Evolutionary conservation across 2,329 filamentous ascomycete genomes (phyloP), one percentile per base, ranked within the genome.

Genomic region (Orbilia oligospora): DNA sequence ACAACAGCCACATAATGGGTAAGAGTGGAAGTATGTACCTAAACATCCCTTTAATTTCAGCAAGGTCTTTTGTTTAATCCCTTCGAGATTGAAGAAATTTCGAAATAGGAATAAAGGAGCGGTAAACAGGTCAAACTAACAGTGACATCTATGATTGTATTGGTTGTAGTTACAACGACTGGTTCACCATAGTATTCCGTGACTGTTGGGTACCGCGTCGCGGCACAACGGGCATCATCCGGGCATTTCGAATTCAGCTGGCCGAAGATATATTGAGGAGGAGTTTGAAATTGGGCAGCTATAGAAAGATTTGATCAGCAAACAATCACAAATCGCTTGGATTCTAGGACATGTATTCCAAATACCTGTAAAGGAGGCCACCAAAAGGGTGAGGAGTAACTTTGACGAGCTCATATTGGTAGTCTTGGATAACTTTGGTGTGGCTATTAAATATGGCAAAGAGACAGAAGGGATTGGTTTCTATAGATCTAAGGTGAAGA

Each of bases 1-100:
- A 58, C 53, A 36, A 58, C 53, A 58, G 53, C 53, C 36, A 58
- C 53, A 58, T 58, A 58, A 58, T 58, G 53, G 27, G 53, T 58
- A 36, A 58, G 53, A 58, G 53, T 58, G 27, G 53, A 58, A 58
- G 53, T 58, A 36, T 58, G 53, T 58, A 33, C 14, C 53, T 58
- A 58, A 58, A 58, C 12, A 58, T 58, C 24, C 24, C 27, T n/a
- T 58, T n/a, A 58, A 33, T 58, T 58, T 58, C 53, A 58, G 53
- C 53, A 12, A 58, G 22, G 9, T 58, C 53, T 38, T 58, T 22
- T 49, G 14, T 49, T 49, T 49, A 49, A 49, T 49, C 46, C 20
- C 46, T 49, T 49, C 46, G n/a, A 58, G 53, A 58, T 38, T 36
- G 53, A 58, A 38, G 24, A 33, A 38, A 38, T 58, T n/a, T n/a